Percentiles rank a stretch among this genome's conserved stretches.
phyloP scores from a whole-genome alignment of 148 eudicot species.

The Amaranthus cruentus region DNA sequence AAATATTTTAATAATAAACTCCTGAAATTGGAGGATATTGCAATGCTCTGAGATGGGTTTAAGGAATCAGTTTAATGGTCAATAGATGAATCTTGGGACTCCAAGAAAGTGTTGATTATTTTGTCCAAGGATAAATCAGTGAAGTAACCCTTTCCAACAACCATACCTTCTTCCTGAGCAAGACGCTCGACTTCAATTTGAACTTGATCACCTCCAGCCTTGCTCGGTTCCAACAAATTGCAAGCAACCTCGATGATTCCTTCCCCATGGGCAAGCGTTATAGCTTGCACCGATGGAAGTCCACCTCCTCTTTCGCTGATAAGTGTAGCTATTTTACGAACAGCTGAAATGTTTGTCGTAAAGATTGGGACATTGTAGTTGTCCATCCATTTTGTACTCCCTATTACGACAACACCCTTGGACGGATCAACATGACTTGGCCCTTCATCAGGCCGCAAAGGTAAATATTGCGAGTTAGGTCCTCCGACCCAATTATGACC shows the following conservation, averaged over 20 bases:
- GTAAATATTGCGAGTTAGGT: conserved; percentile 34
- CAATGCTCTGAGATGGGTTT: too few species aligned
- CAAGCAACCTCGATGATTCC: conserved; percentile 74
- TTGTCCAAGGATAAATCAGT: conserved; percentile 61
- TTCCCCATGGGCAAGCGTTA: conserved; percentile 85
- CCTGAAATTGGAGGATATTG: too few species aligned
- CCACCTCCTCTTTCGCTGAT: conserved; percentile 79
- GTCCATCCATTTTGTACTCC: conserved; percentile 84
- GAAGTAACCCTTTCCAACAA: conserved; percentile 63
- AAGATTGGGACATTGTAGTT: conserved; percentile 78
- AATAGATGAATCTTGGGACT: conserved; percentile 21
- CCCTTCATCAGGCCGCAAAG: conserved; percentile 62
- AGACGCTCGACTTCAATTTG: conserved; percentile 63
- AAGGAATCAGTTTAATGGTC: not conserved
- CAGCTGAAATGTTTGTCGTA: conserved; percentile 48
- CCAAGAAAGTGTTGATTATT: conserved; percentile 43
- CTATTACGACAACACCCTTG: conserved; percentile 61
- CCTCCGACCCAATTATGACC: conserved; percentile 77
- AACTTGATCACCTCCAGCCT: conserved; percentile 50
- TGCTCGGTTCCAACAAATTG: conserved; percentile 59
- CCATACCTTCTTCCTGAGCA: conserved; percentile 52
- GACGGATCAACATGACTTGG: conserved; percentile 41
- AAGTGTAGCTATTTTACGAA: conserved; percentile 58
- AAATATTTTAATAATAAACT: too few species aligned
- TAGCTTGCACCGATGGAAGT: conserved; percentile 68